Evolutionary conservation across 352 stramenopile species (phyloP).

Genomic region (Vaucheria bursata): DNA sequence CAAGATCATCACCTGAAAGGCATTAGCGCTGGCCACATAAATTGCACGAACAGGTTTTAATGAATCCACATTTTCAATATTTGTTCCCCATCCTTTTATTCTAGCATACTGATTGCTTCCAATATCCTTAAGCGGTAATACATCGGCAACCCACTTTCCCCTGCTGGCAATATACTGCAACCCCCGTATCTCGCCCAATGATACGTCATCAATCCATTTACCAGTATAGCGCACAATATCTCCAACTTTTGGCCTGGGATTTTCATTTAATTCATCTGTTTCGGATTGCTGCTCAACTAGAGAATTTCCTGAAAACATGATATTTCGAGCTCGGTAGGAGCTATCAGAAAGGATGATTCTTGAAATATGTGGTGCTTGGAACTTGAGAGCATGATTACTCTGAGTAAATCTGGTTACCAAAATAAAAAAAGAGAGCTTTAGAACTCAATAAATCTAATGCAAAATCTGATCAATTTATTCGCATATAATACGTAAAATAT

Average conservation of each 20-base stretch:
- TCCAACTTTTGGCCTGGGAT: slow-evolving; percentile 25
- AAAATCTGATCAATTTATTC: too few relatives aligned
- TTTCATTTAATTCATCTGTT: too few relatives aligned
- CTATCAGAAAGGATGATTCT: too few relatives aligned
- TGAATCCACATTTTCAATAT: slow-evolving; percentile 27
- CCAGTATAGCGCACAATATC: slow-evolving; percentile 44
- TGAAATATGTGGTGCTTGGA: too few relatives aligned
- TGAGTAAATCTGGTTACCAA: too few relatives aligned
- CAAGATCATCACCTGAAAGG: slow-evolving; percentile 35
- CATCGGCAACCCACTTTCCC: slow-evolving; percentile 32
- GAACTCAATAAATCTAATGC: too few relatives aligned
- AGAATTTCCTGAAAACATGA: too few relatives aligned
- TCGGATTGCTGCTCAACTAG: too few relatives aligned
- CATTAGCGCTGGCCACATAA: slow-evolving; percentile 40
- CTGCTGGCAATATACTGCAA: slow-evolving; percentile 25
- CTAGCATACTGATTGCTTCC: slow-evolving; percentile 37
- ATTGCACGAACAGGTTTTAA: slow-evolving; percentile 44
- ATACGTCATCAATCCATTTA: slow-evolving; percentile 39
- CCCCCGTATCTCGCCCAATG: slow-evolving; percentile 28
- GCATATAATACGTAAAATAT: too few relatives aligned
- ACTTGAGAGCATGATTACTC: too few relatives aligned
- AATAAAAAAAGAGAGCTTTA: too few relatives aligned
- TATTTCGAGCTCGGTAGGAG: too few relatives aligned
- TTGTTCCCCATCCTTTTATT: slow-evolving; percentile 32
- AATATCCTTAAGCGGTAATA: slow-evolving; percentile 33